These are phyloP conservation scores for Aphanomyces stellatus DNA, from an alignment of 352 stramenopile species.

Conservation along the genomic window DNA sequence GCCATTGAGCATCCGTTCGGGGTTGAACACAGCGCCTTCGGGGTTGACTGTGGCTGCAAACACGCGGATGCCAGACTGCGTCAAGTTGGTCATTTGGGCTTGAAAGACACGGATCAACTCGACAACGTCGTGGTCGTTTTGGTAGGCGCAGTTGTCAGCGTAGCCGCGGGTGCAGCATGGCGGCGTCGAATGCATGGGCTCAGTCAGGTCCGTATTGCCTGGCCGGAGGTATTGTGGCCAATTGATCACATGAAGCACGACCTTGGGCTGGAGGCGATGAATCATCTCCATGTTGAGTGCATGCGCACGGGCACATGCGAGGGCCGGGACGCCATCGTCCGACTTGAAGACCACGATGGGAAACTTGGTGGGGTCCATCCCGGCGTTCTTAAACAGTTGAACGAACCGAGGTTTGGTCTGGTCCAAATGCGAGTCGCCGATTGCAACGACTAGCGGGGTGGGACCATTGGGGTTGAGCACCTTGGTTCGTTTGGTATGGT, in stretches of 20 bases:
- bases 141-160: conserved; percentile 14
- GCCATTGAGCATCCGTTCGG: conserved; percentile 7
- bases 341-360: conserved; percentile 17
- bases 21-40: conserved; percentile 9
- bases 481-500: neutral
- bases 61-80: neutral
- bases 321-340: neutral
- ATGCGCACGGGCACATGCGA: neutral
- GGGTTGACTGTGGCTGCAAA: conserved; percentile 11
- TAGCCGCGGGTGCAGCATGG: conserved; percentile 5
- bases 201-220: neutral
- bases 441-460: neutral
- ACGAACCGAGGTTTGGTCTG: neutral
- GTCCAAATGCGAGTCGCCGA: conserved; percentile 9
- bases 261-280: neutral
- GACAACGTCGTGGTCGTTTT: neutral
- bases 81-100: neutral
- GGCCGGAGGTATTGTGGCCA: conserved; percentile 14
- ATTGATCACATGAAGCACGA: conserved; percentile 1
- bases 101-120: neutral
- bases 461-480: neutral
- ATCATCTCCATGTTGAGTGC: neutral
- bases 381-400: conserved; percentile 2
- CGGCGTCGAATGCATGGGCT: neutral
- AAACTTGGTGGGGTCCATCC: neutral